Conservation (phyloP, 169 alveolate species). For the Cryptosporidium andersoni region DNA sequence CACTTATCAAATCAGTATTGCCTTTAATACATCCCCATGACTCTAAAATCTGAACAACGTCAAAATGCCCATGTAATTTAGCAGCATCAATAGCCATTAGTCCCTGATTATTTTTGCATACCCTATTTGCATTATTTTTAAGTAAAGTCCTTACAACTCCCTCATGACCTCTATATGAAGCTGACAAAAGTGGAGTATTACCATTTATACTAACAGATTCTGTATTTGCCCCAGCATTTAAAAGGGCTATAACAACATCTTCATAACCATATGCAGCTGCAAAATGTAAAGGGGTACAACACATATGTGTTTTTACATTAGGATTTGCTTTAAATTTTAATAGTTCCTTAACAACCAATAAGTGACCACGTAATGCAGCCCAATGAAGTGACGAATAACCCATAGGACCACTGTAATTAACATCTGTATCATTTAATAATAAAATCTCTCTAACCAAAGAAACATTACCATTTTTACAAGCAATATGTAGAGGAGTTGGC, state of each 20-base stretch:
- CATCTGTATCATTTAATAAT: conserved; percentile 23
- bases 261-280: conserved; percentile 43
- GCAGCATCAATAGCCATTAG: conserved; percentile 36
- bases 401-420: conserved; percentile 17
- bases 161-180: conserved; percentile 50
- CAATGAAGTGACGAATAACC: conserved; percentile 69
- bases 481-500: too few species aligned
- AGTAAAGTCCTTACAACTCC: conserved; percentile 11
- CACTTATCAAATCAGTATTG: conserved; percentile 10
- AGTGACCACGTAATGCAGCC: conserved; percentile 61
- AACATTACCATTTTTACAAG: conserved; percentile 38
- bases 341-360: conserved; percentile 23
- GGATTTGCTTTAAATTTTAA: conserved; percentile 43
- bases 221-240: conserved; percentile 35
- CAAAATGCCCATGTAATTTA: conserved; percentile 35
- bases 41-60: conserved; percentile 30
- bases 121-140: conserved; percentile 24
- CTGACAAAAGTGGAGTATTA: conserved; percentile 37
- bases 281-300: conserved; percentile 66
- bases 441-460: conserved; percentile 19
- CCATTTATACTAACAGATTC: conserved; percentile 32
- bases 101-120: conserved; percentile 37
- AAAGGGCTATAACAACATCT: conserved; percentile 22
- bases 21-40: conserved; percentile 5
- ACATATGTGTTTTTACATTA: conserved; percentile 24